These are phyloP conservation scores for Blastomyces silverae DNA, from an alignment of 2,329 filamentous ascomycete species.

Conservation along the genomic window DNA sequence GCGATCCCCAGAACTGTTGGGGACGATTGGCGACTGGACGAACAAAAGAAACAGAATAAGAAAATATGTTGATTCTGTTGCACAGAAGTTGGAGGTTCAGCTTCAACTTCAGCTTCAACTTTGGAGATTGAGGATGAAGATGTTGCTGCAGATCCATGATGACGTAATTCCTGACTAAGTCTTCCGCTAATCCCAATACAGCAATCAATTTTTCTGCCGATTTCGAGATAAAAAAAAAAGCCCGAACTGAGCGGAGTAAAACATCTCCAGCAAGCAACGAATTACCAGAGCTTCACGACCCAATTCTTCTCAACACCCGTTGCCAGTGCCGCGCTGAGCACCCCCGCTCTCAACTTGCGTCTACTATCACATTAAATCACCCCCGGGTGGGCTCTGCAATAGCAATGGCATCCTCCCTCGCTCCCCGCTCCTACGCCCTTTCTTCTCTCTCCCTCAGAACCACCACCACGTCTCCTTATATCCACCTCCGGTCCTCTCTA, in stretches of 20 bases:
- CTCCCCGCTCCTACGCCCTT: constrained; percentile 22
- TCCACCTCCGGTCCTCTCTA: constrained; percentile 13
- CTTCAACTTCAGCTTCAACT: too few species aligned
- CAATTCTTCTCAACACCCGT: neutral
- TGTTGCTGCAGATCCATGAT: neutral
- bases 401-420: constrained; percentile 14
- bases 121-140: too few species aligned
- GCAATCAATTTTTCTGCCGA: neutral
- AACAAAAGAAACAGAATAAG: too few species aligned
- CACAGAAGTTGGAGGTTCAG: too few species aligned
- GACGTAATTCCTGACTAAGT: neutral
- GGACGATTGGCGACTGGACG: too few species aligned
- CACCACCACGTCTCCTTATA: constrained; percentile 20
- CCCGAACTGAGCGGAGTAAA: neutral
- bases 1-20: too few species aligned
- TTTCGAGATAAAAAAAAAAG: neutral
- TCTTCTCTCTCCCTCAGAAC: constrained; percentile 14
- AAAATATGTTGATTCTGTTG: too few species aligned
- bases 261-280: neutral
- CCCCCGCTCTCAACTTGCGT: neutral
- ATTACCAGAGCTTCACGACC: neutral
- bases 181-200: neutral
- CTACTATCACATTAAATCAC: constrained; percentile 26
- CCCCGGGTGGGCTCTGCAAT: constrained; percentile 28
- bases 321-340: neutral